Evolutionary conservation across 768 basidiomycete genomes (phyloP), one percentile per base, ranked within the genome.

Genomic region (Termitomyces heimii): DNA sequence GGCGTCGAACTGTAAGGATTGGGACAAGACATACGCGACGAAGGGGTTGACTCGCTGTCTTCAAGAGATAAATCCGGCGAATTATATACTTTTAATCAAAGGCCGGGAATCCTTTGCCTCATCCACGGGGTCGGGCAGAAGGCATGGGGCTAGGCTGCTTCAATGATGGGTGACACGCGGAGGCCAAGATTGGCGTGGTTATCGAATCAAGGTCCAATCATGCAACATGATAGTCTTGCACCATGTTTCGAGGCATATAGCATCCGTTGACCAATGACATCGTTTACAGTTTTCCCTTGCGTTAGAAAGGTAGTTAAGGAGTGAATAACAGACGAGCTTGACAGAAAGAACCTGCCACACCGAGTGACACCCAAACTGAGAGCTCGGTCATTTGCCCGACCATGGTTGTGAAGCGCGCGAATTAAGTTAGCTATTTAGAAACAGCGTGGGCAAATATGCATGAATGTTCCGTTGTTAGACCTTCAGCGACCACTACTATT

Each of bases 71-170:
- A 59, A 45, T 43, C 60, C 58, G 52, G 56, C 63, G 63, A 67
- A 63, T 69, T 59, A 62, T 62, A 62, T 66, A 60, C 53, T 26
- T 24, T 57, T 46, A 57, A 47, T 44, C 46, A 48, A 40, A 20
- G n/a, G n/a, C 50, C 46, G 54, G 53, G 52, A 55, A 45, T 46
- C 29, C 53, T 47, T 48, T 45, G 24, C 20, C 24, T 46, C 59
- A 35, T 48, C 43, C 58, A 62, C 62, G 65, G 68, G 55, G 63
- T 73, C 72, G 72, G 72, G 71, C 69, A 73, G 72, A 72, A 73
- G 72, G n/a, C 55, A 62, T 49, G 59, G 56, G 49, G 59, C 52
- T 58, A 55, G 37, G 42, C 53, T 62, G 55, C 44, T 24, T 62
- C 61, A 56, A 58, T 40, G 55, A 57, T 62, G 54, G 44, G 34